Evolutionary conservation across 2,329 filamentous ascomycete genomes (phyloP).

Genomic region (Pseudogymnoascus pannorum): DNA sequence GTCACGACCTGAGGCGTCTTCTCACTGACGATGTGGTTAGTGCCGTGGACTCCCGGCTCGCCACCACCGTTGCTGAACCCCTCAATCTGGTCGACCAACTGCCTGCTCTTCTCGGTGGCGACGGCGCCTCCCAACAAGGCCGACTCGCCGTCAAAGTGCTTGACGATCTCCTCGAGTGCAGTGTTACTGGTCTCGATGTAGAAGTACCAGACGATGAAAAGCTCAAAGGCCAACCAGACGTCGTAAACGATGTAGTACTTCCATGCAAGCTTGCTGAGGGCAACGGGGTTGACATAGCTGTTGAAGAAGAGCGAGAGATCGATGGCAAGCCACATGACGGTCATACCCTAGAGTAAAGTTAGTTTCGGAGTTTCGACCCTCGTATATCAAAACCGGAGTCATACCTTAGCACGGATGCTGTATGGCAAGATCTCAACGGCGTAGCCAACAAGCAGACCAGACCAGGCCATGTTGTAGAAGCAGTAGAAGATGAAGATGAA

Average conservation of each 20-base stretch:
- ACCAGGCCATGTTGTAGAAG: conserved; percentile 33
- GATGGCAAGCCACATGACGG: conserved; percentile 34
- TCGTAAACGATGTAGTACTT: conserved; percentile 38
- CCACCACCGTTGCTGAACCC: neutral
- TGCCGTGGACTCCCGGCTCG: neutral
- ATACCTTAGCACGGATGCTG: conserved; percentile 23
- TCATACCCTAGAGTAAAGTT: conserved; percentile 1
- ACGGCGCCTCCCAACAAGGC: conserved; percentile 26
- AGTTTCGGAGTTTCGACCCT: neutral
- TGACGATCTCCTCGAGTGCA: conserved; percentile 38
- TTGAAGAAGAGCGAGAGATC: conserved; percentile 35
- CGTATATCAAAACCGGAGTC: neutral
- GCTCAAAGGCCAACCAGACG: conserved; percentile 25
- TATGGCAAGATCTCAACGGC: conserved; percentile 26
- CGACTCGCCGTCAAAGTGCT: conserved; percentile 37
- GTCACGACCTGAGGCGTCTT: neutral
- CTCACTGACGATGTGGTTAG: neutral
- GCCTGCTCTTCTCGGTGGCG: conserved; percentile 20
- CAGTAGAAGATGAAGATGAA: conserved; percentile 45
- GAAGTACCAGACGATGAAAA: conserved; percentile 25
- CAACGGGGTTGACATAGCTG: conserved; percentile 32
- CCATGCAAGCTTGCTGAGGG: conserved; percentile 29
- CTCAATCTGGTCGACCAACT: conserved; percentile 9
- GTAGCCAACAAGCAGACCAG: conserved; percentile 24
- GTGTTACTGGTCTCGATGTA: conserved; percentile 38